These are phyloP conservation scores for Boletellus ananas DNA, from an alignment of 768 basidiomycete genomes.

Conservation along the genomic window DNA sequence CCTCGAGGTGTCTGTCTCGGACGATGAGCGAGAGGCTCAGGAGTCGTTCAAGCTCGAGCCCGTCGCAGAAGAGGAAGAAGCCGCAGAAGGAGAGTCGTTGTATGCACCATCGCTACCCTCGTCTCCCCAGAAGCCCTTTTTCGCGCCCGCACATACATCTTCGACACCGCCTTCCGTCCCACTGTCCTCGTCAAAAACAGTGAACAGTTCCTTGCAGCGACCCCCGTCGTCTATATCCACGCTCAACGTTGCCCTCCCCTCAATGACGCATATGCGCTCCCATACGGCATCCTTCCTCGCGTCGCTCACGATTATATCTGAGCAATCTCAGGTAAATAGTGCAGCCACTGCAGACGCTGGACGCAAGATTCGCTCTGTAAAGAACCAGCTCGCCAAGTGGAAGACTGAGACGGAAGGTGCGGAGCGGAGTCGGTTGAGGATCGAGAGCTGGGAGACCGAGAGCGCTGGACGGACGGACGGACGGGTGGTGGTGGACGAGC, in stretches of 20 bases:
- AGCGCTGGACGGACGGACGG: constrained; percentile 48
- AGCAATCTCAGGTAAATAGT: constrained; percentile 85
- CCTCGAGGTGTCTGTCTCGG: constrained; percentile 41
- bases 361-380: constrained; percentile 79
- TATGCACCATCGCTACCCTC: constrained; percentile 38
- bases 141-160: constrained; percentile 45
- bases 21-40: constrained; percentile 28
- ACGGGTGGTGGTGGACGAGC: constrained; percentile 69
- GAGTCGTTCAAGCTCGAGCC: constrained; percentile 31
- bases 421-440: constrained; percentile 69
- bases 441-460: constrained; percentile 79
- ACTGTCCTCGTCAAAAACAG: constrained; percentile 23
- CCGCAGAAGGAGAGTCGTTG: constrained; percentile 39
- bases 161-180: constrained; percentile 54
- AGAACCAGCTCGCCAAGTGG: constrained; percentile 80
- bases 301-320: constrained; percentile 73
- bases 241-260: constrained; percentile 43
- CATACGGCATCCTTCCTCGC: constrained; percentile 72
- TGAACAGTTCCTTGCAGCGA: constrained; percentile 16
- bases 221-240: constrained; percentile 29
- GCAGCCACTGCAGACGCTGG: constrained; percentile 84
- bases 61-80: constrained; percentile 39
- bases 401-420: constrained; percentile 81
- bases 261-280: constrained; percentile 67
- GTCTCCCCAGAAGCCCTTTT: constrained; percentile 58